These are phyloP conservation scores for Xylaria intraflava DNA, from an alignment of 495 filamentous ascomycete species.

Conservation along the genomic window DNA sequence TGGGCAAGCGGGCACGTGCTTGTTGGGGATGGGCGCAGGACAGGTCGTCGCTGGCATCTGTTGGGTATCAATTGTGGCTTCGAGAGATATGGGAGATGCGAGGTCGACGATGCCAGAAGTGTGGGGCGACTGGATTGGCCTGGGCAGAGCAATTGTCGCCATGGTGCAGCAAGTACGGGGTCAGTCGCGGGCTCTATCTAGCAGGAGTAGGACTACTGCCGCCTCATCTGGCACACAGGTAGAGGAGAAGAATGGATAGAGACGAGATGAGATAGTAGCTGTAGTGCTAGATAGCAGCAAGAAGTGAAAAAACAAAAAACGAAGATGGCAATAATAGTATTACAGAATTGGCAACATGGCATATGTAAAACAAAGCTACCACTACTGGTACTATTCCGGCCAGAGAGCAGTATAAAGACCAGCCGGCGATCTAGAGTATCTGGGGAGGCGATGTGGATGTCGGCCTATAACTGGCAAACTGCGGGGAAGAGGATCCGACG, in stretches of 20 bases:
- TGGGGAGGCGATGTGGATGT: background rate
- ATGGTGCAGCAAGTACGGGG: constrained; percentile 25
- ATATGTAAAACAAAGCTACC: background rate
- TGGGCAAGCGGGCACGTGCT: constrained; percentile 80
- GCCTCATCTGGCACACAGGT: background rate
- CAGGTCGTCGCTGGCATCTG: constrained; percentile 28
- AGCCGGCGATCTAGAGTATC: background rate
- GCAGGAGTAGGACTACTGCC: background rate
- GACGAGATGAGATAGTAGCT: background rate
- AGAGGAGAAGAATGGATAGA: background rate
- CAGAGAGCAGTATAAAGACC: background rate
- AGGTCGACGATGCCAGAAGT: constrained; percentile 42
- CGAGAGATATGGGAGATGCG: constrained; percentile 44
- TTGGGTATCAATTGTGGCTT: constrained; percentile 35
- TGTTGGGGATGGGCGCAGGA: constrained; percentile 70
- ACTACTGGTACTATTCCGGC: background rate
- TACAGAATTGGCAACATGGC: background rate
- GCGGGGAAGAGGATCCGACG: constrained; percentile 6
- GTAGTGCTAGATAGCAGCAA: background rate
- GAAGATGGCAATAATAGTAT: background rate
- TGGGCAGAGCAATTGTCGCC: constrained; percentile 48
- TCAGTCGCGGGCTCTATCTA: background rate
- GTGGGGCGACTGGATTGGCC: constrained; percentile 43
- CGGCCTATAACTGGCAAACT: constrained; percentile 1
- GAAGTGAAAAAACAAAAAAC: background rate